These are phyloP conservation scores for Fusarium phyllophilum DNA, from an alignment of 2,329 filamentous ascomycete species.

Conservation along the genomic window DNA sequence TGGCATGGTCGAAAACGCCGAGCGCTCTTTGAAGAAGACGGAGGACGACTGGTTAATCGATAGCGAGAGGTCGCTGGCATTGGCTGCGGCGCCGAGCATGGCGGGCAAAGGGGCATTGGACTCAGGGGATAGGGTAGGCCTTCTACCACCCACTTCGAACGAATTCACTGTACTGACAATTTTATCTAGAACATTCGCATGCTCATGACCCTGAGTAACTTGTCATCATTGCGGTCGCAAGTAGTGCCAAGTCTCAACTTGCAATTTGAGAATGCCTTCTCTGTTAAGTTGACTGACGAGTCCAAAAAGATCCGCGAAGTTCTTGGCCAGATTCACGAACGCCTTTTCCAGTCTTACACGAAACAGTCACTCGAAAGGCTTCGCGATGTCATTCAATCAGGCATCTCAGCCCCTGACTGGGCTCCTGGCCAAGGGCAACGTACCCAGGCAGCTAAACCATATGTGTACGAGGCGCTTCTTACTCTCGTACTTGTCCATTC, in stretches of 20 bases:
- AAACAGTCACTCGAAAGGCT: slow-evolving; percentile 77
- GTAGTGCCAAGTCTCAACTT: slow-evolving; percentile 89
- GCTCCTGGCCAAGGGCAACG: slow-evolving; percentile 64
- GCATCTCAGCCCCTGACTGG: slow-evolving; percentile 79
- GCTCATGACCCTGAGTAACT: slow-evolving; percentile 92
- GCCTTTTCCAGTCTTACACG: slow-evolving; percentile 93
- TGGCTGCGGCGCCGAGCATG: slow-evolving; percentile 48
- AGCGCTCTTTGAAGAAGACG: slow-evolving; percentile 73
- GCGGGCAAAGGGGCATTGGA: slow-evolving; percentile 61
- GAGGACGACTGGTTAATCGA: slow-evolving; percentile 70
- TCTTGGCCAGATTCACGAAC: slow-evolving; percentile 87
- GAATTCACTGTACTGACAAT: slow-evolving; percentile 39
- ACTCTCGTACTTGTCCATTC: slow-evolving; percentile 90
- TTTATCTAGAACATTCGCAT: slow-evolving; percentile 81
- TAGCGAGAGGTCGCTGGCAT: slow-evolving; percentile 53
- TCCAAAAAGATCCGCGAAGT: slow-evolving; percentile 91
- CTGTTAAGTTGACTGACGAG: slow-evolving; percentile 93
- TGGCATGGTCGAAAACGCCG: slow-evolving; percentile 97
- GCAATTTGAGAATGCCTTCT: slow-evolving; percentile 93
- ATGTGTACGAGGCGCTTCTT: slow-evolving; percentile 89
- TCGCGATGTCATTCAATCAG: slow-evolving; percentile 74
- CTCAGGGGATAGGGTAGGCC: slow-evolving; percentile 65
- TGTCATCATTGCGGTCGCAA: slow-evolving; percentile 82
- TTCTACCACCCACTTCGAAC: not conserved
- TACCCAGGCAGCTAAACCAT: slow-evolving; percentile 82